Base-by-base conservation (phyloP, 345 rosid genomes). In the Chamaenerion angustifolium region DNA sequence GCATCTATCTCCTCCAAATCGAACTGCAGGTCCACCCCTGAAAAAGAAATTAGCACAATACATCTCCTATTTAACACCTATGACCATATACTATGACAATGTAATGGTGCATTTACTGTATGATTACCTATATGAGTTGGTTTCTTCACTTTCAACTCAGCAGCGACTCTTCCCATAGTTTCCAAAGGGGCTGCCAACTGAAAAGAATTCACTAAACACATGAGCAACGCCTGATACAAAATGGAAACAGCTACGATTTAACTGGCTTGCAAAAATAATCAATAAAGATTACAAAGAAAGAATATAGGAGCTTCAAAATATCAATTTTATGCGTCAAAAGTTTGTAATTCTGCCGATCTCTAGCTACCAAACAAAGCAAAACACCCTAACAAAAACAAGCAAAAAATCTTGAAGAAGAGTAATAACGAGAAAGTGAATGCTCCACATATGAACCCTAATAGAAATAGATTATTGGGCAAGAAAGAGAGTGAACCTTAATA, bases 1-100 rank as follows among this genome's bases (percentile, higher is more conserved):
- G 92, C 98, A 52, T 83, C 58, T 8, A 70, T 69, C 43, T 83
- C 84, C 58, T 78, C 88, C 92, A 79, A 77, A 68, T 79, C 86
- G 72, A 90, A 90, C 41, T 78, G 94, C 16, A 90, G 76, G 72
- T 86, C 95, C 83, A 90, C 73, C 55, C 95, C 95, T 90, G 79
- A 68, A 52, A 53, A 51, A 54, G 54, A 48, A 58, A 56, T 27
- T 42, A 53, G 19, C 43, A 11, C 19, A 23, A 21, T 42, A 7
- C 3, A 49, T n/a, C 16, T 14, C 16, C 10, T 1, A 18, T 17
- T 5, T 13, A 19, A 3, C 64, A 78, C 90, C 97, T 12, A 85
- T 72, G 25, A 21, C n/a, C n/a, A 21, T 4, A 21, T 21, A 21
- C 2, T 21, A 21, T 21, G 25, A 21, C 4, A 2, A 21, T 21